Evolutionary conservation across 345 rosid species (phyloP).

Genomic region (Lepidium aucheri): DNA sequence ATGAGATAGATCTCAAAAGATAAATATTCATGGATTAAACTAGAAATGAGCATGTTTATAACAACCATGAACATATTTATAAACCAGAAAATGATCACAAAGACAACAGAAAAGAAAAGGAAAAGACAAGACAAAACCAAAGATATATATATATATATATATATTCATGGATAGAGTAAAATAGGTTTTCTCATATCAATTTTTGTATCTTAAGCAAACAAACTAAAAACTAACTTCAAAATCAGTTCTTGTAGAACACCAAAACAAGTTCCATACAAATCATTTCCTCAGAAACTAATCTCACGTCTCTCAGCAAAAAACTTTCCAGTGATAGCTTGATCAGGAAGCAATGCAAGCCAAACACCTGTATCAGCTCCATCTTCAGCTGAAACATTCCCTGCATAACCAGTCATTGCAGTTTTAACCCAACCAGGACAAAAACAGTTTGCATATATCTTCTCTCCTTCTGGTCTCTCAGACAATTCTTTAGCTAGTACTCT

Average conservation of each 20-base stretch:
- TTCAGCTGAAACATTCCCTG: slow-evolving; percentile 74
- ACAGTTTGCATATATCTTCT: slow-evolving; percentile 71
- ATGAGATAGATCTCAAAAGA: too few relatives aligned
- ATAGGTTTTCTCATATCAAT: neutral
- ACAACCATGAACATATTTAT: too few relatives aligned
- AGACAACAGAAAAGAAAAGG: neutral
- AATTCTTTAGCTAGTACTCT: slow-evolving; percentile 57
- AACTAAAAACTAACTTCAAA: neutral
- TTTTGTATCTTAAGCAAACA: neutral
- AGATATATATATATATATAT: too few relatives aligned
- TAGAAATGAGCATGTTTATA: too few relatives aligned
- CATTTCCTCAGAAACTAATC: slow-evolving; percentile 37
- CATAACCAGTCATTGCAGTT: slow-evolving; percentile 96
- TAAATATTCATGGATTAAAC: too few relatives aligned
- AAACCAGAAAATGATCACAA: neutral
- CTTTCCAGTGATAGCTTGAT: slow-evolving; percentile 62
- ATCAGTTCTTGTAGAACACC: neutral
- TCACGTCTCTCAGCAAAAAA: slow-evolving; percentile 94
- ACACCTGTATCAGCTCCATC: slow-evolving; percentile 92
- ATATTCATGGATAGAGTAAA: too few relatives aligned
- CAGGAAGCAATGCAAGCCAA: slow-evolving; percentile 87
- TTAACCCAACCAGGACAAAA: slow-evolving; percentile 98
- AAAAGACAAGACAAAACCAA: neutral
- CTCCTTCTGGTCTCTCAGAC: slow-evolving; percentile 56
- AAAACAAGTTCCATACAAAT: neutral